Conservation (phyloP, 2,329 filamentous ascomycete genomes). For the Alternaria consortialis region DNA sequence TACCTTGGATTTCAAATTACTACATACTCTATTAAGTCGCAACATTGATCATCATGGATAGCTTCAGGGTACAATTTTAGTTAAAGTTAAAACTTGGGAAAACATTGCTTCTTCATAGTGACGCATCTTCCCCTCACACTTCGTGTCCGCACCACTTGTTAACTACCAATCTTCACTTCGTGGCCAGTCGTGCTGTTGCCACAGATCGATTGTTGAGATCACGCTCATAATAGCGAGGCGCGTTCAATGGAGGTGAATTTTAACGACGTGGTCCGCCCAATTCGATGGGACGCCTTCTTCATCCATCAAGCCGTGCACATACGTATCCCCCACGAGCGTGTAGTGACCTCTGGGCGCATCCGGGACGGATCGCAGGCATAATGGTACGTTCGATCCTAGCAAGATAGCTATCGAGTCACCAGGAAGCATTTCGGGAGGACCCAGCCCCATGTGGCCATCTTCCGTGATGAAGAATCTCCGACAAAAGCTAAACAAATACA, state of each 20-base stretch:
- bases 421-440: no score
- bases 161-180: background rate
- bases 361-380: slow-evolving; percentile 10
- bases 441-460: no score
- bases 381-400: slow-evolving; percentile 27
- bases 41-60: no score
- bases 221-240: background rate
- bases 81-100: background rate
- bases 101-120: background rate
- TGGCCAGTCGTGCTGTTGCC: background rate
- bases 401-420: slow-evolving; percentile 30
- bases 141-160: background rate
- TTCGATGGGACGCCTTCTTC: slow-evolving; percentile 16
- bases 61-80: no score
- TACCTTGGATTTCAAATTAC: background rate
- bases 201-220: background rate
- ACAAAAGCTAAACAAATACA: no score
- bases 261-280: background rate
- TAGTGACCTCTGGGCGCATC: background rate
- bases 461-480: no score
- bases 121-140: background rate
- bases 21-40: background rate
- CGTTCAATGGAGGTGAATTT: background rate
- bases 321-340: slow-evolving; percentile 21
- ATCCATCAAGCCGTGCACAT: slow-evolving; percentile 32